Evolutionary conservation across 2,329 filamentous ascomycete species (phyloP), one percentile per base, ranked within the genome.

Genomic region (Stemphylium beticola): DNA sequence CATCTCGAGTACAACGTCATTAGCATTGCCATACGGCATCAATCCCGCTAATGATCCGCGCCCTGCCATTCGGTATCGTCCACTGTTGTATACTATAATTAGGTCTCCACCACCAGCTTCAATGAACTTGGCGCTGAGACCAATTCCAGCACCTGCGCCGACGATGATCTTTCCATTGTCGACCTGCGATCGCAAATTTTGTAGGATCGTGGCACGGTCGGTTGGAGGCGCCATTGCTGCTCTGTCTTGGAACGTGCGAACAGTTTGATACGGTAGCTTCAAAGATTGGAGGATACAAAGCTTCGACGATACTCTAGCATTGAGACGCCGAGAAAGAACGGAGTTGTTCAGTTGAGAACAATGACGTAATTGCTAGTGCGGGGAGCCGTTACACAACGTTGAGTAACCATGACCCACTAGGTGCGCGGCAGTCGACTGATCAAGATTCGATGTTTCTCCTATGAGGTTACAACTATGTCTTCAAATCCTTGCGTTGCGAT

Each of bases 61-160:
- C 0, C 88, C 88, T 0, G 87, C 87, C 88, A 91, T 91, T 9
- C 88, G 84, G 69, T 87, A 91, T 4, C 87, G 82, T 0, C 88
- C 88, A 33, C 84, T 87, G 72, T 90, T 90, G 78, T 90, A 90
- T 63, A 90, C 82, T 58, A 90, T 85, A 66, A 91, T 89, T 37
- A 91, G 76, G 64, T 90, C 87, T 12, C 83, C 85, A 56, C 87
- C 86, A 33, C 87, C 88, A 40, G 81, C 81, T 71, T 91, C 88
- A 60, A 89, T 83, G 65, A 83, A 88, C 64, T 91, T 91, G 55
- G 88, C 87, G 2, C 86, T 87, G 3, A 91, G 81, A 0, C 88
- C 88, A 53, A 88, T 89, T 38, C 87, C 83, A 20, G 87, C 87
- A 10, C 87, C 87, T 0, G 86, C 87, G n/a, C 87, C 87, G 39